A percentile compares a stretch with the other conserved stretches of the same genome.
Evolutionary conservation across 495 filamentous ascomycete genomes (phyloP).

Genomic region (Penicillium cataractarum): DNA sequence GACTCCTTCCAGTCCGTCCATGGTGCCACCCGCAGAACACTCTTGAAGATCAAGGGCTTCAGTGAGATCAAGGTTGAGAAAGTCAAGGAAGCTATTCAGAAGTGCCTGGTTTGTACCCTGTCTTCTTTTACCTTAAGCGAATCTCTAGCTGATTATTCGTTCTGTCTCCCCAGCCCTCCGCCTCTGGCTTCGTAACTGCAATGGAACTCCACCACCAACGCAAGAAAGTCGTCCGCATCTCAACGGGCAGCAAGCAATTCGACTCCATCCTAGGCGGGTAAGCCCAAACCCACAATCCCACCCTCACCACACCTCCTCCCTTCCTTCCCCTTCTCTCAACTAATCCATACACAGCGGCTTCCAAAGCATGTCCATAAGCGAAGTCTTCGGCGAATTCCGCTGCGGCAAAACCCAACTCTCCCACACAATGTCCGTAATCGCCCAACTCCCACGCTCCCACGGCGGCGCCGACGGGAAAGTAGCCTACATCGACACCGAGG

Average conservation of each 20-base stretch:
- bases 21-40: slow-evolving; percentile 63
- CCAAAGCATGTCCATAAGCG: slow-evolving; percentile 79
- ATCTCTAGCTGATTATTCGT: not conserved
- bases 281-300: slow-evolving; percentile 8
- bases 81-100: slow-evolving; percentile 75
- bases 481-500: slow-evolving; percentile 81
- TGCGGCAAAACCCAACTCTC: slow-evolving; percentile 77
- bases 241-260: slow-evolving; percentile 76
- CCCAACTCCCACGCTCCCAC: slow-evolving; percentile 60
- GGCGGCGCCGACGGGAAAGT: slow-evolving; percentile 80
- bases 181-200: slow-evolving; percentile 75
- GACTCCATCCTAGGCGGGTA: slow-evolving; percentile 73
- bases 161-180: slow-evolving; percentile 54
- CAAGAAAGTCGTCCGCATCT: slow-evolving; percentile 69
- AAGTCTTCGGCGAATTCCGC: slow-evolving; percentile 74
- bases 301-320: not conserved
- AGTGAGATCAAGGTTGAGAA: slow-evolving; percentile 83
- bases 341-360: slow-evolving; percentile 58
- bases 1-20: slow-evolving; percentile 58
- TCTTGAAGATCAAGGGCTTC: slow-evolving; percentile 79
- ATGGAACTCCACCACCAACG: slow-evolving; percentile 71
- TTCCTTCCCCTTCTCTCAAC: not conserved
- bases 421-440: slow-evolving; percentile 71
- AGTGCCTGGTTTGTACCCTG: slow-evolving; percentile 57
- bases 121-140: not conserved